phyloP scores from a whole-genome alignment of 164 flowering plant genomes.

The Akebia trifoliata region DNA sequence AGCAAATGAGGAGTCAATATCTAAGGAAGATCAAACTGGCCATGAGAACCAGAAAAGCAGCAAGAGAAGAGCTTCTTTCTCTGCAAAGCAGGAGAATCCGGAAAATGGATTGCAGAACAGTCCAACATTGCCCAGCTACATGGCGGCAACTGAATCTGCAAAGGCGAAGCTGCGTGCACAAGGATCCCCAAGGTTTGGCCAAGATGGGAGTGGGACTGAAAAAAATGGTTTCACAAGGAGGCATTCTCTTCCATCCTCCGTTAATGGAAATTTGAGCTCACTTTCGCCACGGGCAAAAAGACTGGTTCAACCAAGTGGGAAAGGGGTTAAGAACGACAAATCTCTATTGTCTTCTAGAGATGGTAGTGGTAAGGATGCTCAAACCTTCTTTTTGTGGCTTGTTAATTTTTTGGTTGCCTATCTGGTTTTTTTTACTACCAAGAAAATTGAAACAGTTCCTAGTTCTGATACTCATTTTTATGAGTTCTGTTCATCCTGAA shows the following conservation, averaged over 20 bases:
- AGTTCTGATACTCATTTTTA: background rate
- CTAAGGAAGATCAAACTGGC: conserved; percentile 42
- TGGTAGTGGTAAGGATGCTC: conserved; percentile 44
- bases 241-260: conserved; percentile 62
- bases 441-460: too few relatives aligned
- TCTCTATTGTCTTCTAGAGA: conserved; percentile 52
- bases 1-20: conserved; percentile 30
- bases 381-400: background rate
- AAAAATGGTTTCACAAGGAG: conserved; percentile 48
- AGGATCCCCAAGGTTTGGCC: conserved; percentile 47
- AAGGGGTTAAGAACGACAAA: conserved; percentile 43
- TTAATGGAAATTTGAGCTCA: conserved; percentile 47
- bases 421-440: background rate
- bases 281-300: conserved; percentile 50
- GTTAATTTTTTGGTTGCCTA: background rate
- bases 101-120: conserved; percentile 61
- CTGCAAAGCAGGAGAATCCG: conserved; percentile 54
- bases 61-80: conserved; percentile 41
- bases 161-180: conserved; percentile 70
- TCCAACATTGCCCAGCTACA: conserved; percentile 83
- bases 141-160: conserved; percentile 81
- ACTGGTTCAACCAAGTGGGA: conserved; percentile 32
- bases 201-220: conserved; percentile 43
- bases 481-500: too few relatives aligned
- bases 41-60: conserved; percentile 45